These are phyloP conservation scores for Aspergillus udagawae DNA, from an alignment of 2,329 filamentous ascomycete species.

Conservation along the genomic window DNA sequence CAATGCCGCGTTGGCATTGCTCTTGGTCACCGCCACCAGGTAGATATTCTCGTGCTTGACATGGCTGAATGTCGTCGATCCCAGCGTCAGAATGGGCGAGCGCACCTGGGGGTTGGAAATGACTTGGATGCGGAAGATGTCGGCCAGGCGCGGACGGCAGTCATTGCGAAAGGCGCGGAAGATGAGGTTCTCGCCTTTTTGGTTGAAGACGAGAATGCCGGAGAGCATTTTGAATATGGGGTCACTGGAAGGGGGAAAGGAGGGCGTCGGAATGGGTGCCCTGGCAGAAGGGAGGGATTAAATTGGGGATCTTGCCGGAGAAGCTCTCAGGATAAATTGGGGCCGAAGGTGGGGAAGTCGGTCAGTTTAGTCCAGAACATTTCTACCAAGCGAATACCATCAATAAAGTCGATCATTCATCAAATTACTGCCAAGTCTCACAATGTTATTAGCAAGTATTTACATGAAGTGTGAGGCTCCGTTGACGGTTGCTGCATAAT, in stretches of 20 bases:
- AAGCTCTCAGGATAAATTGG: slow-evolving; percentile 1
- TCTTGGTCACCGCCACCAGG: slow-evolving; percentile 94
- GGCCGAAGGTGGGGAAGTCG: neutral
- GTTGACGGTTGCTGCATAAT: neutral
- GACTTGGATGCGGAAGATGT: slow-evolving; percentile 99
- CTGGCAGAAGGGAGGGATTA: slow-evolving; percentile 2
- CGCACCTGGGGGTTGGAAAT: slow-evolving; percentile 97
- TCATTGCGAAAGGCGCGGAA: slow-evolving; percentile 98
- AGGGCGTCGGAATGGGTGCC: slow-evolving; percentile 6
- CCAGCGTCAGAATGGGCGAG: slow-evolving; percentile 93
- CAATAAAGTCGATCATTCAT: neutral
- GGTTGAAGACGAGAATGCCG: slow-evolving; percentile 96
- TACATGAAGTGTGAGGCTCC: neutral
- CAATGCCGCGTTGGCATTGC: slow-evolving; percentile 96
- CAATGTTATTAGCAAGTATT: neutral
- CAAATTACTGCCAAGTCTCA: no score
- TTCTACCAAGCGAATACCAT: no score
- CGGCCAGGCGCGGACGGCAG: slow-evolving; percentile 92
- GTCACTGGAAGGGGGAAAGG: slow-evolving; percentile 11
- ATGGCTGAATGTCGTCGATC: slow-evolving; percentile 98
- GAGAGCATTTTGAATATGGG: slow-evolving; percentile 67
- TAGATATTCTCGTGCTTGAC: slow-evolving; percentile 99
- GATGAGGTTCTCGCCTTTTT: slow-evolving; percentile 99
- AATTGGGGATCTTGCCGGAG: neutral
- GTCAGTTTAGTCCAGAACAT: neutral